phyloP scores from a whole-genome alignment of 345 rosid species.

The Syzygium jambos region DNA sequence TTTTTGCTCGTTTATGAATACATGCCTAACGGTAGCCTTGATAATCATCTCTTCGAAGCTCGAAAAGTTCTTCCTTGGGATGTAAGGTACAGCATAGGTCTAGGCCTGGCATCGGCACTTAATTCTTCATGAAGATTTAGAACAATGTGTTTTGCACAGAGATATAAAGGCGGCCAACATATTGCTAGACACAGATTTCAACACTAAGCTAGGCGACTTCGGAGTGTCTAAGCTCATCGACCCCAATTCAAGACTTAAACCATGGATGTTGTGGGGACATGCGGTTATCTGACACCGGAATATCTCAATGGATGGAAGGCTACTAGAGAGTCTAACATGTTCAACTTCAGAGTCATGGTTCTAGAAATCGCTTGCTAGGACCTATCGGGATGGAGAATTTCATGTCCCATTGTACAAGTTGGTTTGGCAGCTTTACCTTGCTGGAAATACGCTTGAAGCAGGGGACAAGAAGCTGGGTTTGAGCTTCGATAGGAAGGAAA shows the following conservation, averaged over 20 bases:
- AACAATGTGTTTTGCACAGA: background rate
- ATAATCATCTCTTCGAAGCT: background rate
- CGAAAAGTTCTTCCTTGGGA: background rate
- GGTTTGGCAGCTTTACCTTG: background rate
- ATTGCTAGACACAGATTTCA: background rate
- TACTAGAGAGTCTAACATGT: background rate
- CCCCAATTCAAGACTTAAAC: background rate
- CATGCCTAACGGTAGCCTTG: background rate
- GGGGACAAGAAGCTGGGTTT: background rate
- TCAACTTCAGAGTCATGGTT: background rate
- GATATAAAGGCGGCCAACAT: background rate
- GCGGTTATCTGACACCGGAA: background rate
- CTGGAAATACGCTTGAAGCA: background rate
- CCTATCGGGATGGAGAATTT: background rate
- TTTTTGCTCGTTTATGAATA: no score
- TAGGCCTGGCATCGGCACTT: background rate
- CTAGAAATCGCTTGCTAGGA: background rate
- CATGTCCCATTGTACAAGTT: background rate
- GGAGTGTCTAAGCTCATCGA: background rate
- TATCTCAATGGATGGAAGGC: background rate
- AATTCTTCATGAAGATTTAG: background rate
- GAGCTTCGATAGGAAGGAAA: background rate
- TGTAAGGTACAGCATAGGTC: background rate
- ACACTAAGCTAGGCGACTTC: background rate
- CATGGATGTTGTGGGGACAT: background rate